Conservation (phyloP, 768 basidiomycete genomes). For the Podaxis mareebaensis region DNA sequence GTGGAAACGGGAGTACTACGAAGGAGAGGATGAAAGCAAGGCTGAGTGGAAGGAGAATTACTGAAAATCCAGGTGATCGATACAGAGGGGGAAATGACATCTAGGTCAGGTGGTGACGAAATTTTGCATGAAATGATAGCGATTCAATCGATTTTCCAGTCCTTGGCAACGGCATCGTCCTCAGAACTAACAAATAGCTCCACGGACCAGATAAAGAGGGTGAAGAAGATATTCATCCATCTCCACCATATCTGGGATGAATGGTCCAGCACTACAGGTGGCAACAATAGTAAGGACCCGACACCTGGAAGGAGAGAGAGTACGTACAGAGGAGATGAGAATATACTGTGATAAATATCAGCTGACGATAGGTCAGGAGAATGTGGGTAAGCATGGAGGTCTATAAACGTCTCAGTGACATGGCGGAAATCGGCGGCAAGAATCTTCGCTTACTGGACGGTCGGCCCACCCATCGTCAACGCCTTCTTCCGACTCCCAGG, state of each 20-base stretch:
- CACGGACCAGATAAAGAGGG: conserved; percentile 78
- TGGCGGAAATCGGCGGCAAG: not conserved
- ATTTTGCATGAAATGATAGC: not conserved
- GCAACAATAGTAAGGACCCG: conserved; percentile 9
- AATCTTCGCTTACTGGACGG: conserved; percentile 57
- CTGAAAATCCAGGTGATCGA: conserved; percentile 22
- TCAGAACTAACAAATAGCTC: conserved; percentile 80
- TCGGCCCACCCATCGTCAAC: conserved; percentile 68
- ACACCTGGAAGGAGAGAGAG: not conserved
- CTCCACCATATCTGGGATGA: conserved; percentile 94
- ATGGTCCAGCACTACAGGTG: conserved; percentile 69
- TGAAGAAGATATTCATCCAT: conserved; percentile 90
- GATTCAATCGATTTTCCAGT: conserved; percentile 77
- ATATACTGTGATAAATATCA: conserved; percentile 85
- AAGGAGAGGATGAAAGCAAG: conserved; percentile 58
- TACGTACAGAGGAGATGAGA: conserved; percentile 78
- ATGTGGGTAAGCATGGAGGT: conserved; percentile 76
- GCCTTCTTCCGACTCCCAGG: conserved; percentile 70
- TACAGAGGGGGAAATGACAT: not conserved
- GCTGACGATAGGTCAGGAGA: conserved; percentile 79
- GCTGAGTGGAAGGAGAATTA: conserved; percentile 74
- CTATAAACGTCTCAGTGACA: conserved; percentile 34
- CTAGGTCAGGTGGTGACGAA: not conserved
- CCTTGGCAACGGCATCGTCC: conserved; percentile 61
- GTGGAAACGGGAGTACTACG: conserved; percentile 92